Evolutionary conservation across 2,329 filamentous ascomycete genomes (phyloP).

Genomic region (Parasarocladium wereldwijsianum): DNA sequence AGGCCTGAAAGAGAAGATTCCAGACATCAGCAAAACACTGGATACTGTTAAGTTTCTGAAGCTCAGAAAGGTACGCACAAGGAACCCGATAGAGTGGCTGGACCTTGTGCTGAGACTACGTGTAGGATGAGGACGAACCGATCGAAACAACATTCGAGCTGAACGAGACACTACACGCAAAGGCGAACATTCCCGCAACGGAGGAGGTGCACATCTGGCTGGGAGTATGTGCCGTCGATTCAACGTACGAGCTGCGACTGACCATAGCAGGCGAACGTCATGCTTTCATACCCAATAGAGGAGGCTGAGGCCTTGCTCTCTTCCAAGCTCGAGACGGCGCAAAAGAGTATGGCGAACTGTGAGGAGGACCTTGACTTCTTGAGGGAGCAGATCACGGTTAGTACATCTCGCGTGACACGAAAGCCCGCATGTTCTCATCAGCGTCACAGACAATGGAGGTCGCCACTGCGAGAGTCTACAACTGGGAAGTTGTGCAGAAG

Average conservation of each 20-base stretch:
- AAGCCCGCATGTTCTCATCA: neutral
- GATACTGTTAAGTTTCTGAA: constrained; percentile 82
- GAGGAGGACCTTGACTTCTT: constrained; percentile 95
- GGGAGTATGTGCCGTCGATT: constrained; percentile 41
- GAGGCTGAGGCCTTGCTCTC: constrained; percentile 71
- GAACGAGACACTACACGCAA: constrained; percentile 89
- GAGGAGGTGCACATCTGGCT: constrained; percentile 96
- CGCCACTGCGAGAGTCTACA: constrained; percentile 92
- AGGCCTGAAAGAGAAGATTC: constrained; percentile 85
- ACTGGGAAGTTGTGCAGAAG: constrained; percentile 96
- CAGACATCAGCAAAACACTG: constrained; percentile 90
- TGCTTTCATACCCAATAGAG: constrained; percentile 84
- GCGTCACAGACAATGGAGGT: constrained; percentile 85
- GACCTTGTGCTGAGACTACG: constrained; percentile 8
- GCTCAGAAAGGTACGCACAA: constrained; percentile 45
- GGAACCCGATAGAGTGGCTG: neutral
- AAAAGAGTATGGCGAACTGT: constrained; percentile 69
- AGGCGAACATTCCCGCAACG: constrained; percentile 65
- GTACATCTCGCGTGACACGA: constrained; percentile 16
- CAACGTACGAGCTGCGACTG: constrained; percentile 8
- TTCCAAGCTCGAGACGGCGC: constrained; percentile 65
- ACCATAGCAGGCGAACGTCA: constrained; percentile 66
- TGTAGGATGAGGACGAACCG: constrained; percentile 42
- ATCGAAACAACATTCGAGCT: constrained; percentile 91
- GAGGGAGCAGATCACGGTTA: constrained; percentile 87